Percentiles rank a stretch among this genome's conserved stretches.
Conservation (phyloP, 1,284 basidiomycete genomes). For the Pascua sp. region DNA sequence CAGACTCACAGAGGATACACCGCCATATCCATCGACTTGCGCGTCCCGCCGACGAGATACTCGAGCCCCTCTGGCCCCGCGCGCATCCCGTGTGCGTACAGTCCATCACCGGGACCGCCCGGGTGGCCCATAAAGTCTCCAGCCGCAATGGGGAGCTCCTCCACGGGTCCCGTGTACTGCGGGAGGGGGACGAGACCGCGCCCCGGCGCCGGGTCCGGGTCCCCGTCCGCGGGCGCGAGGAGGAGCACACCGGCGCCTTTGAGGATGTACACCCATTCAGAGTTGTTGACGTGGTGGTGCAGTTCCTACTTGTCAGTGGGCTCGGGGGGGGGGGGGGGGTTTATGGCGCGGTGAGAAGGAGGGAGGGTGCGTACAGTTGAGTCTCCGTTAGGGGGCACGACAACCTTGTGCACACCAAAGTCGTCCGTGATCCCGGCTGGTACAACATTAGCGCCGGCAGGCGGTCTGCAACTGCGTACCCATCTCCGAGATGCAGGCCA, state of each 20-base stretch:
- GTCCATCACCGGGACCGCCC: conserved; percentile 9
- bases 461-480: conserved; percentile 6
- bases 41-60: conserved; percentile 27
- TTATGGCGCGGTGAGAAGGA: not conserved
- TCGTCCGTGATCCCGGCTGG: conserved; percentile 15
- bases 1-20: conserved; percentile 27
- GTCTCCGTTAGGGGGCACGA: conserved; percentile 14
- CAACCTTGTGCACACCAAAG: conserved; percentile 15
- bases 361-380: conserved; percentile 17
- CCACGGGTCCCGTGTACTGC: not conserved
- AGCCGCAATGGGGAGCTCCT: conserved; percentile 8
- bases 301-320: conserved; percentile 13
- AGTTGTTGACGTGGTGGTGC: conserved; percentile 26
- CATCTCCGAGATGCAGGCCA: conserved; percentile 20
- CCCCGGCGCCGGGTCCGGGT: too few relatives aligned
- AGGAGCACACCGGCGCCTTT: conserved; percentile 15
- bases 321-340: not conserved
- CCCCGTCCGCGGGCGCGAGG: conserved; percentile 5
- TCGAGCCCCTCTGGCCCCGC: conserved; percentile 22
- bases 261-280: conserved; percentile 33
- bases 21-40: conserved; percentile 21
- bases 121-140: conserved; percentile 28
- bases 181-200: not conserved
- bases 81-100: conserved; percentile 22
- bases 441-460: not conserved